Evolutionary conservation across 371 early-diverging fungal genomes (phyloP).

Genomic region (Mortierella sp.): DNA sequence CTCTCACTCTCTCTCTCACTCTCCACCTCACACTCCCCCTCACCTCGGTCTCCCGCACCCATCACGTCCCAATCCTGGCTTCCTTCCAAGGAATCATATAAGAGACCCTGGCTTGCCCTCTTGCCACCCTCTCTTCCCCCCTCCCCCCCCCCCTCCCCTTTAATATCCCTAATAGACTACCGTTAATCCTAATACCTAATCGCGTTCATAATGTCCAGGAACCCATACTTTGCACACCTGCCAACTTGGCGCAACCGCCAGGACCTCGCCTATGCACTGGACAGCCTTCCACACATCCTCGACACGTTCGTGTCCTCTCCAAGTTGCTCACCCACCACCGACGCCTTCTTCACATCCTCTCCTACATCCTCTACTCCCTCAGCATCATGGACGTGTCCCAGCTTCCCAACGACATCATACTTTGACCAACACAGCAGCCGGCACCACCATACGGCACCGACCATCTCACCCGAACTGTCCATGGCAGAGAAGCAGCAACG

Average conservation of each 20-base stretch:
- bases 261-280: conserved; percentile 44
- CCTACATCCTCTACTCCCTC: conserved; percentile 20
- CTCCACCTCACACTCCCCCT: too few relatives aligned
- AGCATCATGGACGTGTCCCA: neutral
- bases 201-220: conserved; percentile 19
- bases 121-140: too few relatives aligned
- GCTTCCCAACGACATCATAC: conserved; percentile 1
- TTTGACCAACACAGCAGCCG: too few relatives aligned
- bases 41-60: too few relatives aligned
- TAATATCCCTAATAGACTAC: neutral
- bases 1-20: too few relatives aligned
- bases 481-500: conserved; percentile 4
- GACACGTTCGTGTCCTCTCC: conserved; percentile 4
- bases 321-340: too few relatives aligned
- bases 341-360: conserved; percentile 9
- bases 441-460: too few relatives aligned
- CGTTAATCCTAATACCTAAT: too few relatives aligned
- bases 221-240: conserved; percentile 43
- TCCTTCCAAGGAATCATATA: too few relatives aligned
- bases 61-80: too few relatives aligned
- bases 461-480: neutral
- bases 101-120: too few relatives aligned
- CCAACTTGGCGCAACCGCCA: conserved; percentile 48
- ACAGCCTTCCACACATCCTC: conserved; percentile 33
- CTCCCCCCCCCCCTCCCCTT: too few relatives aligned